Evolutionary conservation across 176 grass and related monocot genomes (phyloP).

Genomic region (Eleusine indica): DNA sequence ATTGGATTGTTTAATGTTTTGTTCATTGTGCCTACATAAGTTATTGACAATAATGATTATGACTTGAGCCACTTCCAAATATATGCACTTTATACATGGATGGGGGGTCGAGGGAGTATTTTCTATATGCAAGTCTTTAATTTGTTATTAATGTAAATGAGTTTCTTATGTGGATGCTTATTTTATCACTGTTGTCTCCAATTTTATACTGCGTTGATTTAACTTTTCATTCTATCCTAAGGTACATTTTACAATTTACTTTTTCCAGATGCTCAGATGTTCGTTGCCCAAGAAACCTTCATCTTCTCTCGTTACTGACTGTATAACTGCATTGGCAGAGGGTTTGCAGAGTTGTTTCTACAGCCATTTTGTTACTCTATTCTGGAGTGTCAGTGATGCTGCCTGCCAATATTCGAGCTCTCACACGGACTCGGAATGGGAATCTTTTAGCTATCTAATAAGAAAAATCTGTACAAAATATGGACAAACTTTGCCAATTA

Average conservation of each 20-base stretch:
- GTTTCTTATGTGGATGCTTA: not conserved
- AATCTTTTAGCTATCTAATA: conserved; percentile 73
- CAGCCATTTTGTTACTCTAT: conserved; percentile 73
- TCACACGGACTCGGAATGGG: conserved; percentile 79
- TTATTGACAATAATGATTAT: no score
- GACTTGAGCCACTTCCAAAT: no score
- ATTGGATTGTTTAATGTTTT: no score
- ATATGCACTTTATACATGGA: no score
- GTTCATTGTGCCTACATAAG: no score
- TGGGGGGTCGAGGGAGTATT: not conserved
- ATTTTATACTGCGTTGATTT: conserved; percentile 15
- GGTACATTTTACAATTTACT: conserved; percentile 28
- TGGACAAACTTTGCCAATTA: conserved; percentile 47
- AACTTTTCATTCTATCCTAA: conserved; percentile 40
- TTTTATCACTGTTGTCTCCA: conserved; percentile 13
- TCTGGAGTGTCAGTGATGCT: conserved; percentile 77
- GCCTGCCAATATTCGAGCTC: conserved; percentile 55
- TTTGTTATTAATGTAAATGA: not conserved
- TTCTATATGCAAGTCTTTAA: conserved; percentile 3
- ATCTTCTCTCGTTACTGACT: conserved; percentile 85
- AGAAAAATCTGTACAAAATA: conserved; percentile 64
- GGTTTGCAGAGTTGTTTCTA: conserved; percentile 73
- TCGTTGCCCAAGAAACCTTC: conserved; percentile 67
- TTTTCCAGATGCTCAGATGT: conserved; percentile 80
- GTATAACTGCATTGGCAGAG: conserved; percentile 87